Evolutionary conservation across 2,329 filamentous ascomycete genomes (phyloP), one percentile per base, ranked within the genome.

Genomic region (Nemania serpens): DNA sequence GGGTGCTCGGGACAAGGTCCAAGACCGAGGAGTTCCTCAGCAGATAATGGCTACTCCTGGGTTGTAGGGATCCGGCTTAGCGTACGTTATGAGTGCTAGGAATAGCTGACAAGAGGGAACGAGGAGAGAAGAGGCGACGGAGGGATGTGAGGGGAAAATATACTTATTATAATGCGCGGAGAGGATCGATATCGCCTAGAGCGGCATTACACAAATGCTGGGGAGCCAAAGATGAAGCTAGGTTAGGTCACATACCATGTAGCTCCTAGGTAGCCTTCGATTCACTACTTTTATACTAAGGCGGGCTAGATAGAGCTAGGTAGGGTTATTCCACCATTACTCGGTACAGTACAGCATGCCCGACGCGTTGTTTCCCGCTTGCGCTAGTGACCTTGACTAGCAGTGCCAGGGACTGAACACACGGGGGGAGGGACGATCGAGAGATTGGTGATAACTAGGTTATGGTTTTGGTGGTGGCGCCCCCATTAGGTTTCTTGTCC

Each of bases 161-260:
- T 56, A 60, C 48, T 53, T 55, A 49, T 56, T 62, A 53, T 54
- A 58, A 42, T 51, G 48, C 18, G 41, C 22, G 49, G 43, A 55
- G 53, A 58, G 51, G 34, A 41, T 55, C 12, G n/a, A 48, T 5
- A 43, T 45, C 51, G 49, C 45, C 57, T 42, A 50, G 57, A 53
- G 59, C 45, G 60, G 55, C 47, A 65, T 66, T 65, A 65, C 59
- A 59, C 63, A 59, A 64, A 65, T 55, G 42, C 47, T 51, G 53
- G 34, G 47, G 10, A 55, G 49, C 39, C 37, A 29, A 7, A 54
- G 54, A 59, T 34, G 59, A 47, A 59, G 56, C 62, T 55, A 29
- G 25, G 25, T 29, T 29, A 29, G 25, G 25, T 29, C 25, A 29
- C 25, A 29, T 29, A 29, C 25, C 25, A 29, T 3, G 25, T 3